These are phyloP conservation scores for Poa pratensis DNA, from an alignment of 176 grass and related monocot species.

Conservation along the genomic window DNA sequence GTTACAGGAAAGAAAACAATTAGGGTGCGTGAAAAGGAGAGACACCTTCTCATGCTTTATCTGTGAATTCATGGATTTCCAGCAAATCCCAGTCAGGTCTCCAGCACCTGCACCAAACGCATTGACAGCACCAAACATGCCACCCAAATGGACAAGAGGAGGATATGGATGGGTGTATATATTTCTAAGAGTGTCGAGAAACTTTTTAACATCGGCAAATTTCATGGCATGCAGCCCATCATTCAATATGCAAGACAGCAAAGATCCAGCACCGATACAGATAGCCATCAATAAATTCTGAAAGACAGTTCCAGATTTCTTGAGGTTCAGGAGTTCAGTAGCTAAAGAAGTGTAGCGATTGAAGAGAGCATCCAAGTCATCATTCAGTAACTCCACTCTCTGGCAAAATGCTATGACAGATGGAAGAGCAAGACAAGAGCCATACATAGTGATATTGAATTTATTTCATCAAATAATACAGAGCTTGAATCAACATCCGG, in stretches of 20 bases:
- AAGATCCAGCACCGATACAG: conserved; percentile 84
- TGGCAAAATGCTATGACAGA: conserved; percentile 78
- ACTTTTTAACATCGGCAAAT: conserved; percentile 59
- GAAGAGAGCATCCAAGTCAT: conserved; percentile 74
- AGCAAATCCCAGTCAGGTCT: conserved; percentile 57
- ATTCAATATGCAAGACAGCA: conserved; percentile 73
- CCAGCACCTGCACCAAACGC: conserved; percentile 81
- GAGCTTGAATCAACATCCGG: conserved; percentile 50
- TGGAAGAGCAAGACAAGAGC: conserved; percentile 81
- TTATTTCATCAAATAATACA: conserved; percentile 52
- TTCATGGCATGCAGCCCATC: conserved; percentile 75
- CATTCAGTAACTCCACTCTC: conserved; percentile 74
- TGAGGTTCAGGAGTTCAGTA: conserved; percentile 61
- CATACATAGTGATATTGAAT: conserved; percentile 63
- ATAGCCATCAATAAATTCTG: conserved; percentile 80
- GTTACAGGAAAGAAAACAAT: conserved; percentile 39
- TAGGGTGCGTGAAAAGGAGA: conserved; percentile 34
- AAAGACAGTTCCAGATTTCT: conserved; percentile 74
- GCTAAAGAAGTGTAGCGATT: conserved; percentile 71
- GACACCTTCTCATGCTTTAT: conserved; percentile 62
- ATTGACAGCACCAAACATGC: conserved; percentile 83
- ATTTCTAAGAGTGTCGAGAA: conserved; percentile 69
- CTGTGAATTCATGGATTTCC: conserved; percentile 47
- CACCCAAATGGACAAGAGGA: conserved; percentile 81
- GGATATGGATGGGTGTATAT: conserved; percentile 68